These are phyloP conservation scores for Gossypium aridum DNA, from an alignment of 441 rosid genomes.

Conservation along the genomic window DNA sequence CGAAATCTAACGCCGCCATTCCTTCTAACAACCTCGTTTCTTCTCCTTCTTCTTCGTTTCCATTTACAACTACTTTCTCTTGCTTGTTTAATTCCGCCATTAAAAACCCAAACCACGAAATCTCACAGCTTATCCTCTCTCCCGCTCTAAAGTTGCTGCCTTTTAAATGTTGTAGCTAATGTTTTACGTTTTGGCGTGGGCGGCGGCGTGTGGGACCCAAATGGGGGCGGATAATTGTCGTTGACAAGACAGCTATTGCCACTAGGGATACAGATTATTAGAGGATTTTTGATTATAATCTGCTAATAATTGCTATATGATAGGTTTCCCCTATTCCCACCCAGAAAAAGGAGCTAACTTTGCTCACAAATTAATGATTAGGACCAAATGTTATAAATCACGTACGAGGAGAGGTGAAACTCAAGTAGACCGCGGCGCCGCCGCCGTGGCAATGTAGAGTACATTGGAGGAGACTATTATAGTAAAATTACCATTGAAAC, in stretches of 20 bases:
- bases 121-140: conserved; percentile 5
- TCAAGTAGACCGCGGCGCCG: background rate
- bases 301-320: background rate
- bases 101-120: conserved; percentile 12
- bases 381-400: background rate
- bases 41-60: conserved; percentile 11
- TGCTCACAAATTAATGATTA: background rate
- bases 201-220: conserved; percentile 30
- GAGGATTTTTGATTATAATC: background rate
- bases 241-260: conserved; percentile 43
- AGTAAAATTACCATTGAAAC: too few relatives aligned
- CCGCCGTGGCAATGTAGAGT: background rate
- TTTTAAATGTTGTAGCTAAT: background rate
- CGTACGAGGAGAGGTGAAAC: too few relatives aligned
- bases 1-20: conserved; percentile 57
- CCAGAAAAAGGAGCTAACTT: too few relatives aligned
- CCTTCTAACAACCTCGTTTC: conserved; percentile 34
- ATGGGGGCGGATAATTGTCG: background rate
- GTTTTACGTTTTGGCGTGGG: conserved; percentile 17
- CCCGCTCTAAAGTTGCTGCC: background rate
- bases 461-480: too few relatives aligned
- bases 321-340: background rate
- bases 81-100: conserved; percentile 37
- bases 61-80: conserved; percentile 22
- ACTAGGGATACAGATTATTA: conserved; percentile 20